A percentile compares a stretch with the other conserved stretches of the same genome.
Conservation (phyloP, 1,139 yeast genomes). For the Magnusiomyces fungicola region DNA sequence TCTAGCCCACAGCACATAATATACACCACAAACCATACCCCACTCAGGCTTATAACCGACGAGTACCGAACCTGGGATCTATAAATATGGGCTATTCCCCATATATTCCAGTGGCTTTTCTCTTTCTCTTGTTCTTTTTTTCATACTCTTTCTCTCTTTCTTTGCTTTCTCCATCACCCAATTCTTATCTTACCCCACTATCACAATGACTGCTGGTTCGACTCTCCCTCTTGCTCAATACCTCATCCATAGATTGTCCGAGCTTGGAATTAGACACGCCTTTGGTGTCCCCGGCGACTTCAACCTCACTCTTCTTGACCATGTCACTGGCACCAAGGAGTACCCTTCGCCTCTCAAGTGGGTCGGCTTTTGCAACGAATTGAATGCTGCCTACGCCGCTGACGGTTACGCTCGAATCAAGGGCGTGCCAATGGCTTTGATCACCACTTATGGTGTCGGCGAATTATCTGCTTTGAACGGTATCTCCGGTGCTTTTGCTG, state of each 20-base stretch:
- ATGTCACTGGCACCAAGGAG: conserved; percentile 52
- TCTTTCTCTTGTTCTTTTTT: background rate
- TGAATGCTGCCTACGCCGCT: conserved; percentile 67
- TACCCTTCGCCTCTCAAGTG: conserved; percentile 33
- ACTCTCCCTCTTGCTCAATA: conserved; percentile 47
- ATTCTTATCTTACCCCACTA: background rate
- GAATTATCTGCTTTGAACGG: conserved; percentile 83
- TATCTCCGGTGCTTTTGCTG: conserved; percentile 74
- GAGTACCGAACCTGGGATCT: background rate
- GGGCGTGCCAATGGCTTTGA: conserved; percentile 33
- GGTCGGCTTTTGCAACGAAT: conserved; percentile 58
- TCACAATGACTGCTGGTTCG: conserved; percentile 13
- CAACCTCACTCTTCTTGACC: conserved; percentile 51
- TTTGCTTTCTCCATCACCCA: background rate
- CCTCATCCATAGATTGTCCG: conserved; percentile 50
- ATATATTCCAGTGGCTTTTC: background rate
- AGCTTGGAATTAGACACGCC: conserved; percentile 55
- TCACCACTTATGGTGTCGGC: conserved; percentile 76
- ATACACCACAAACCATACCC: no score
- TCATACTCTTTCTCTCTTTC: background rate
- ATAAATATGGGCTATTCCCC: background rate
- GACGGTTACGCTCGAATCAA: conserved; percentile 66
- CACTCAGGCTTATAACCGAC: no score
- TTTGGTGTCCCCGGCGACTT: conserved; percentile 70
- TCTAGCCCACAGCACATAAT: no score